These are phyloP conservation scores for Bauhinia variegata DNA, from an alignment of 306 rosid species.

Conservation along the genomic window DNA sequence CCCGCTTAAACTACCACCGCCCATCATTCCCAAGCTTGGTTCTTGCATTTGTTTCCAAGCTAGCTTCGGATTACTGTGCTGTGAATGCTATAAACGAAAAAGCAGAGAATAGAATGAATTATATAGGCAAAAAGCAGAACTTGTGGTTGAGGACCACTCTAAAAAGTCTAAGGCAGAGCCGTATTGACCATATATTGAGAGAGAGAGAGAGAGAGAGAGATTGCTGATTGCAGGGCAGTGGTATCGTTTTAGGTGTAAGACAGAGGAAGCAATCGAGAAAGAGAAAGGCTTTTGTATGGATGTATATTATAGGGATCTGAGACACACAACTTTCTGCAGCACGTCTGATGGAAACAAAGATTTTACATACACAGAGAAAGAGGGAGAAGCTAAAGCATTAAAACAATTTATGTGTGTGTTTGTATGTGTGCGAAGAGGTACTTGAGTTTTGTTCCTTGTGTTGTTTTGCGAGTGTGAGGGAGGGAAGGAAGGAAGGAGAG, in stretches of 20 bases:
- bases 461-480: conserved; percentile 3
- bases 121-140: conserved; percentile 9
- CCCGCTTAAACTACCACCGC: conserved; percentile 34
- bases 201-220: conserved; percentile 14
- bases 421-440: not conserved
- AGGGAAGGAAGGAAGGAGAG: conserved; percentile 9
- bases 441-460: conserved; percentile 40
- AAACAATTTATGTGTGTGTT: conserved; percentile 2
- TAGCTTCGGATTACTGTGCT: no score
- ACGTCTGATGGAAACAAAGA: conserved; percentile 61
- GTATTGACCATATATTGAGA: not conserved
- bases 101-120: not conserved
- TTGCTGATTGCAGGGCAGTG: conserved; percentile 16
- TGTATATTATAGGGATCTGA: conserved; percentile 95
- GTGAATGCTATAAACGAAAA: not conserved
- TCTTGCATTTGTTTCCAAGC: conserved; percentile 61
- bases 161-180: not conserved
- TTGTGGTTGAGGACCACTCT: conserved; percentile 52
- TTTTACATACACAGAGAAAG: conserved; percentile 58
- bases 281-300: conserved; percentile 2
- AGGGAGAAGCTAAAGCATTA: conserved; percentile 35
- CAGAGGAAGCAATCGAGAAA: conserved; percentile 7
- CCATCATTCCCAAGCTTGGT: conserved; percentile 76
- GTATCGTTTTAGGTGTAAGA: conserved; percentile 37
- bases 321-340: conserved; percentile 68